phyloP scores from a whole-genome alignment of 305 asterid species.

The Plantago rigida region DNA sequence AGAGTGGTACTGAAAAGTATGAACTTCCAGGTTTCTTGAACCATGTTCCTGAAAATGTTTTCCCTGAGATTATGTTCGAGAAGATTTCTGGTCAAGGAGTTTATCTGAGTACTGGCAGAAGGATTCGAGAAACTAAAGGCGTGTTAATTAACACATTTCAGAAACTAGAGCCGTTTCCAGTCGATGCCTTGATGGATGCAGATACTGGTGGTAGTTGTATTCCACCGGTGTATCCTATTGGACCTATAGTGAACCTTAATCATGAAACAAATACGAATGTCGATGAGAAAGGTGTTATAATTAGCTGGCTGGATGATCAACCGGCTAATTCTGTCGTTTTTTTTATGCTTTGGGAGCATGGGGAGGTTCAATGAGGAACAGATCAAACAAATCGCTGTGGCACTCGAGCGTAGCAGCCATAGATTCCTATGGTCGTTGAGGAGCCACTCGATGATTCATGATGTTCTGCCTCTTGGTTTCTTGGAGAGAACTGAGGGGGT shows the following conservation, averaged over 20 bases:
- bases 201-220: conserved; percentile 1
- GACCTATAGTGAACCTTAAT: conserved; percentile 31
- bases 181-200: conserved; percentile 23
- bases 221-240: conserved; percentile 39
- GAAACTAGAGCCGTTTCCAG: conserved; percentile 29
- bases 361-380: conserved; percentile 33
- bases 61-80: conserved; percentile 28
- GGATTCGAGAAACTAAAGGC: conserved; percentile 26
- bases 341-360: conserved; percentile 42
- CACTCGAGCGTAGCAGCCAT: conserved; percentile 29
- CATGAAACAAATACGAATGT: not conserved
- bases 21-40: conserved; percentile 28
- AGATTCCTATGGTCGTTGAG: conserved; percentile 39
- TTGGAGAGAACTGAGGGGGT: conserved; percentile 25
- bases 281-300: not conserved
- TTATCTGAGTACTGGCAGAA: conserved; percentile 15
- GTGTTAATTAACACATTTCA: conserved; percentile 33
- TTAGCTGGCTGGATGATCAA: conserved; percentile 32
- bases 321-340: conserved; percentile 34
- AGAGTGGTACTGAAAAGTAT: conserved; percentile 20
- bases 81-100: conserved; percentile 23
- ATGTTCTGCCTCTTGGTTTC: conserved; percentile 42
- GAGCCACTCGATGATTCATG: conserved; percentile 11
- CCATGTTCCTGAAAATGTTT: conserved; percentile 32
- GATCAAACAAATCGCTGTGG: conserved; percentile 33